These are phyloP conservation scores for Botrytis medusae DNA, from an alignment of 2,329 filamentous ascomycete genomes.

Conservation along the genomic window DNA sequence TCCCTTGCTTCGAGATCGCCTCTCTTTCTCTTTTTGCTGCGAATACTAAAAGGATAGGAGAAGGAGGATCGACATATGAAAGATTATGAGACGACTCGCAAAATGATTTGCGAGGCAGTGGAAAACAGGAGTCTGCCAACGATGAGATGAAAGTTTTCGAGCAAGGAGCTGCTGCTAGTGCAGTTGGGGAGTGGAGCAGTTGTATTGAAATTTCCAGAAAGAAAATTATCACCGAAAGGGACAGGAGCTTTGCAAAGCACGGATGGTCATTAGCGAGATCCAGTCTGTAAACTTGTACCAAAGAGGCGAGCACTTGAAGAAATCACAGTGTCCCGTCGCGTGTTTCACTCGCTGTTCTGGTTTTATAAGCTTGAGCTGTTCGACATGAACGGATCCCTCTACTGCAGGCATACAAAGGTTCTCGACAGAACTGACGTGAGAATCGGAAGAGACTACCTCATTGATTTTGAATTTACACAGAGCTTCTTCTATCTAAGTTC, in stretches of 20 bases:
- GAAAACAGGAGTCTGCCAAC: background rate
- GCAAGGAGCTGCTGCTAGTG: background rate
- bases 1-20: background rate
- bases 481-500: background rate
- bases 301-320: background rate
- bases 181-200: background rate
- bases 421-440: background rate
- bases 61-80: background rate
- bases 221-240: too few species aligned
- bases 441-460: background rate
- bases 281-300: background rate
- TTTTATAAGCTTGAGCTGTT: background rate
- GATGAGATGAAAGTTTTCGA: background rate
- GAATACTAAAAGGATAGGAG: background rate
- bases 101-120: too few species aligned
- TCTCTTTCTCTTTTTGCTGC: too few species aligned
- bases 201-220: background rate
- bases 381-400: background rate
- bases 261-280: background rate
- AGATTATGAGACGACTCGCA: too few species aligned
- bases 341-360: background rate
- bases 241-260: background rate
- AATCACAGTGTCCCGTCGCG: too few species aligned
- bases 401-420: background rate
- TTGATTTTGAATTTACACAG: background rate